These are phyloP conservation scores for Zygosaccharomyces lentus DNA, from an alignment of 805 yeast genomes.

Conservation along the genomic window DNA sequence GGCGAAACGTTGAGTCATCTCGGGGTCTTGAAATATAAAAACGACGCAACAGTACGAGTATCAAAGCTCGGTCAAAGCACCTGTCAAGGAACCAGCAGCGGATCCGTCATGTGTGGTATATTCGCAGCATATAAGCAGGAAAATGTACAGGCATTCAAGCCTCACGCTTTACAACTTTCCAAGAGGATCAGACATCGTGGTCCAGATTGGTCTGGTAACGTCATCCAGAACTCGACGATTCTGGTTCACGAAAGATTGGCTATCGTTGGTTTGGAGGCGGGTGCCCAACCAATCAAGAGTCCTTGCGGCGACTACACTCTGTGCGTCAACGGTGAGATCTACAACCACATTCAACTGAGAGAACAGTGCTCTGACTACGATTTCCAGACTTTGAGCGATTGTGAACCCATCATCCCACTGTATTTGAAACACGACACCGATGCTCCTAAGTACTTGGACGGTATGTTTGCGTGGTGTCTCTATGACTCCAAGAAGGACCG, in stretches of 20 bases:
- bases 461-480: conserved; percentile 95
- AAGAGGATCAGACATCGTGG: conserved; percentile 97
- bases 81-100: background rate
- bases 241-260: conserved; percentile 95
- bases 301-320: conserved; percentile 67
- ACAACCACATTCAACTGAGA: conserved; percentile 91
- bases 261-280: conserved; percentile 94
- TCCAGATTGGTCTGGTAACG: conserved; percentile 98
- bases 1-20: background rate
- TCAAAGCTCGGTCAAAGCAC: background rate
- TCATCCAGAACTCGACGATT: conserved; percentile 70
- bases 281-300: conserved; percentile 95
- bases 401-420: conserved; percentile 96
- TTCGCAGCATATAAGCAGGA: conserved; percentile 86
- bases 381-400: conserved; percentile 85
- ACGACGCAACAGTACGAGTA: background rate
- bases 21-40: background rate
- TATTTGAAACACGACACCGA: conserved; percentile 82
- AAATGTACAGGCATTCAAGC: conserved; percentile 74
- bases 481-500: conserved; percentile 83
- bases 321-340: conserved; percentile 96
- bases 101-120: conserved; percentile 83
- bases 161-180: conserved; percentile 82
- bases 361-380: conserved; percentile 64
- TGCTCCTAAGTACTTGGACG: conserved; percentile 90